phyloP scores from a whole-genome alignment of 2,329 filamentous ascomycete species.

The Colletotrichum sp. region DNA sequence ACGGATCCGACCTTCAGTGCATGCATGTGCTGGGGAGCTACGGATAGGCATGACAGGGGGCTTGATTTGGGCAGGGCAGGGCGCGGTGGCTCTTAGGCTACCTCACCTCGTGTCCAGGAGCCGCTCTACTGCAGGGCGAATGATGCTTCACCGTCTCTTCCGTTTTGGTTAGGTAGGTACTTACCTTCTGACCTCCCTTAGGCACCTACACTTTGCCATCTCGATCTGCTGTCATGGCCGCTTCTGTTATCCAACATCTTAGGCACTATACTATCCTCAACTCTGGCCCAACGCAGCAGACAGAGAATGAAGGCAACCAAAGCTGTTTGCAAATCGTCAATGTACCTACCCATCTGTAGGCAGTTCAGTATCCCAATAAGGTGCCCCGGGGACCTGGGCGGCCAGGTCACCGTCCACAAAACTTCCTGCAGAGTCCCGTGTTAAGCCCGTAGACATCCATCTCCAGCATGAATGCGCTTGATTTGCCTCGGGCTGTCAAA shows the following conservation, averaged over 20 bases:
- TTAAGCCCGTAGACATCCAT: neutral
- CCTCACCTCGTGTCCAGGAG: neutral
- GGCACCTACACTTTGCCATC: neutral
- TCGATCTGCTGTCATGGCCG: neutral
- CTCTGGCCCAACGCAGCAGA: neutral
- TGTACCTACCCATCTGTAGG: neutral
- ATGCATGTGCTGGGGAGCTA: slow-evolving; percentile 14
- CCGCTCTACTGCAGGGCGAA: neutral
- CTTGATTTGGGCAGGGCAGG: neutral
- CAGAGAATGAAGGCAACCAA: neutral
- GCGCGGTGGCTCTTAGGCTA: neutral
- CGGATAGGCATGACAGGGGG: neutral
- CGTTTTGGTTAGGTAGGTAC: neutral
- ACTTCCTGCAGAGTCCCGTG: neutral
- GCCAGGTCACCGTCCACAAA: neutral
- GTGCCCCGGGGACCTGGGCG: neutral
- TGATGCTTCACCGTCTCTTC: neutral
- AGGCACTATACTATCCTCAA: neutral
- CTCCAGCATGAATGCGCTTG: neutral
- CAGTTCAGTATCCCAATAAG: neutral
- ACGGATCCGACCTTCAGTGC: slow-evolving; percentile 19
- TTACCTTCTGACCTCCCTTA: neutral
- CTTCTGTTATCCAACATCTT: neutral
- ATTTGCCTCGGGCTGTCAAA: neutral
- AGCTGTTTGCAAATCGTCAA: neutral